A percentile compares a stretch with the other conserved stretches of the same genome.
phyloP scores from a whole-genome alignment of 345 rosid genomes.

The Populus ilicifolia region DNA sequence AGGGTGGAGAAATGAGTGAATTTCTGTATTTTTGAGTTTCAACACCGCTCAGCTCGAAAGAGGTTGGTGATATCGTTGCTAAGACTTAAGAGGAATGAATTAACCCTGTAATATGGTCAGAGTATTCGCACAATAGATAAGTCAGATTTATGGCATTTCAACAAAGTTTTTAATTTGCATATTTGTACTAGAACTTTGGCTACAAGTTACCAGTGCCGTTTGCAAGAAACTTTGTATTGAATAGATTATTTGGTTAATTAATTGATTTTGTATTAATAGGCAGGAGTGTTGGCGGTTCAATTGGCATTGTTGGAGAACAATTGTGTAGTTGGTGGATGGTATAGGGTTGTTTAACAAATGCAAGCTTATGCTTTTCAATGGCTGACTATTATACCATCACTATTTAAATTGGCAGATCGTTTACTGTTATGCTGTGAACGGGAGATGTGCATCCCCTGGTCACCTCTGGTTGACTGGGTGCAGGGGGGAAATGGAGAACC shows the following conservation, averaged over 20 bases:
- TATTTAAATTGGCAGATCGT: constrained; percentile 53
- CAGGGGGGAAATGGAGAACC: constrained; percentile 57
- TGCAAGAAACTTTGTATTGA: background rate
- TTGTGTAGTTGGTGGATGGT: too few species aligned
- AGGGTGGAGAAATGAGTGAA: background rate
- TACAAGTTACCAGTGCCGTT: background rate
- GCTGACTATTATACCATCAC: background rate
- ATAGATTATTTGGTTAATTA: background rate
- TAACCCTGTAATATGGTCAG: background rate
- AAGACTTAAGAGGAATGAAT: background rate
- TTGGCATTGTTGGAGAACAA: too few species aligned
- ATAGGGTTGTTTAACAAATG: background rate
- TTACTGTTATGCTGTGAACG: constrained; percentile 89
- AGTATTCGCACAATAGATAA: background rate
- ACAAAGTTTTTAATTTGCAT: background rate
- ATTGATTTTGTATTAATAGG: background rate
- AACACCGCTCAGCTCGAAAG: background rate
- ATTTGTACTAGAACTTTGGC: background rate
- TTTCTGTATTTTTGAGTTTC: background rate
- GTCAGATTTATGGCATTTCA: background rate
- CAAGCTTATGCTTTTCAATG: background rate
- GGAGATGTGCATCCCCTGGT: constrained; percentile 54
- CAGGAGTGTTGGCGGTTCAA: background rate
- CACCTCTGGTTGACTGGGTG: constrained; percentile 91
- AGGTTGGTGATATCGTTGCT: background rate